phyloP scores from a whole-genome alignment of 352 stramenopile genomes.

The Phytophthora quininea region DNA sequence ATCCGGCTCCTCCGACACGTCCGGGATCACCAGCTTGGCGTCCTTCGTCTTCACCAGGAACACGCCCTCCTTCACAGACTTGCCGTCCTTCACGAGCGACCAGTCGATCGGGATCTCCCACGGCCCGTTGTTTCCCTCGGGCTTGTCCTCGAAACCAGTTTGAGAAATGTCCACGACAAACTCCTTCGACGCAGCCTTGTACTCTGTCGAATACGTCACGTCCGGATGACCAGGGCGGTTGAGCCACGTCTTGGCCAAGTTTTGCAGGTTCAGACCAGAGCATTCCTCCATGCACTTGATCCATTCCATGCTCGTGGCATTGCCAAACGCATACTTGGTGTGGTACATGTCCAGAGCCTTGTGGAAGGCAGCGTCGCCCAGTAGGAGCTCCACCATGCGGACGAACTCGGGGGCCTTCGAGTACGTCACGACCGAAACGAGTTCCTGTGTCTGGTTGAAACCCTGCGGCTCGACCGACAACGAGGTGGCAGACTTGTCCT shows the following conservation, averaged over 20 bases:
- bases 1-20: constrained; percentile 59
- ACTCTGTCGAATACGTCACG: constrained; percentile 66
- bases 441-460: constrained; percentile 82
- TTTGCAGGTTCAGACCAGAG: constrained; percentile 66
- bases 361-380: constrained; percentile 71
- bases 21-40: constrained; percentile 53
- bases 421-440: constrained; percentile 82
- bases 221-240: constrained; percentile 71
- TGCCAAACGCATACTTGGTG: constrained; percentile 74
- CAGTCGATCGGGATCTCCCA: constrained; percentile 84
- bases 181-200: constrained; percentile 53
- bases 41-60: constrained; percentile 69
- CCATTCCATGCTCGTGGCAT: constrained; percentile 79
- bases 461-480: constrained; percentile 73
- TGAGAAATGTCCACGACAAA: constrained; percentile 69
- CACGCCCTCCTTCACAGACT: constrained; percentile 61
- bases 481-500: constrained; percentile 74
- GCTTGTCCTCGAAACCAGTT: constrained; percentile 74
- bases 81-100: constrained; percentile 71
- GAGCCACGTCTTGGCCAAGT: constrained; percentile 75
- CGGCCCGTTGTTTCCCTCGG: constrained; percentile 66
- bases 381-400: constrained; percentile 75
- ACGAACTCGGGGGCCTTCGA: constrained; percentile 83
- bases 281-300: constrained; percentile 82
- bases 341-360: constrained; percentile 82